Percentiles rank a stretch among this genome's conserved stretches.
These are phyloP conservation scores for Moringa oleifera DNA, from an alignment of 345 rosid species.

Conservation along the genomic window DNA sequence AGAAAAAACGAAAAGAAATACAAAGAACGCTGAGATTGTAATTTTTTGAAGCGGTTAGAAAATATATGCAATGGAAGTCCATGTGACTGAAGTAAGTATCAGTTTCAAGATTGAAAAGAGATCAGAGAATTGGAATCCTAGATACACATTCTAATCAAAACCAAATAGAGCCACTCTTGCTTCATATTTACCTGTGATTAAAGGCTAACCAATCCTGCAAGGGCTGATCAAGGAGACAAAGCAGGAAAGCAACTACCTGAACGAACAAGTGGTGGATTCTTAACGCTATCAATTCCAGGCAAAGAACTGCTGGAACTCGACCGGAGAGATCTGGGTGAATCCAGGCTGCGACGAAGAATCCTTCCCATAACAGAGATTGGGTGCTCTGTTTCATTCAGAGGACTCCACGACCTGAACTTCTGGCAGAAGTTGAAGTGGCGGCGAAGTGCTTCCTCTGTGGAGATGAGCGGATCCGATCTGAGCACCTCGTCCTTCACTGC, in stretches of 20 bases:
- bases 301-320: slow-evolving; percentile 39
- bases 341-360: slow-evolving; percentile 55
- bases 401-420: slow-evolving; percentile 25
- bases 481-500: slow-evolving; percentile 55
- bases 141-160: not conserved
- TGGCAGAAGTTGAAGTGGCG: slow-evolving; percentile 44
- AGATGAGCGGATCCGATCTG: slow-evolving; percentile 40
- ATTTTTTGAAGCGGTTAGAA: not conserved
- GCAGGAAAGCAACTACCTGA: slow-evolving; percentile 62
- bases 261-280: slow-evolving; percentile 34
- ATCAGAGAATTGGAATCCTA: not conserved
- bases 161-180: slow-evolving; percentile 17
- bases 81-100: not conserved
- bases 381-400: slow-evolving; percentile 41
- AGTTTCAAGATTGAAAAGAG: not conserved
- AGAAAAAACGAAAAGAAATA: not conserved
- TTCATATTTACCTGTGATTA: slow-evolving; percentile 11
- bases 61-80: not conserved
- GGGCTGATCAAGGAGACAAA: slow-evolving; percentile 32
- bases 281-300: slow-evolving; percentile 32
- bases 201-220: not conserved
- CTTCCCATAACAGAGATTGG: slow-evolving; percentile 61
- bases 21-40: not conserved
- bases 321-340: slow-evolving; percentile 37
- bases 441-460: slow-evolving; percentile 50